Evolutionary conservation across 2,329 filamentous ascomycete genomes (phyloP).

Genomic region (Penicillium sp.): DNA sequence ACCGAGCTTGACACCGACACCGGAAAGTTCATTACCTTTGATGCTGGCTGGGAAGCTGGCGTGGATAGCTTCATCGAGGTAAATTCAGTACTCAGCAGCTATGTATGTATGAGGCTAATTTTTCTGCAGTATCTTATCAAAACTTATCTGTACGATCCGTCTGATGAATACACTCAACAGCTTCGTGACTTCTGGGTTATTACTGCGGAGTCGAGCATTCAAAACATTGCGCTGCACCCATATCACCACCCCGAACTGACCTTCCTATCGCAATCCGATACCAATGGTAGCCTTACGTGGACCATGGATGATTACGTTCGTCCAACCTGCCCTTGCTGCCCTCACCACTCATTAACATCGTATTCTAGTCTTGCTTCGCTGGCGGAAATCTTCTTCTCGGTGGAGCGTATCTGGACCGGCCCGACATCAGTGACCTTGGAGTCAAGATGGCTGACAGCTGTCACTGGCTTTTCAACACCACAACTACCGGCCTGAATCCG

Average conservation of each 20-base stretch:
- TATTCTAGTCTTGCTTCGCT: conserved; percentile 20
- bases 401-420: conserved; percentile 20
- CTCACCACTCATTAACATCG: not conserved
- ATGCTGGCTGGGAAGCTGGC: conserved; percentile 22
- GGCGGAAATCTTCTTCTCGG: conserved; percentile 24
- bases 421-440: conserved; percentile 27
- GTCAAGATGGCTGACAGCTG: conserved; percentile 27
- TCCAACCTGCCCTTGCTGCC: not conserved
- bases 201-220: conserved; percentile 16
- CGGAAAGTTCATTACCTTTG: conserved; percentile 22
- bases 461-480: conserved; percentile 31
- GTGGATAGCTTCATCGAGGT: conserved; percentile 26
- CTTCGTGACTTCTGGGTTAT: conserved; percentile 22
- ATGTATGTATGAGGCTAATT: not conserved
- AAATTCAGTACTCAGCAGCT: not conserved
- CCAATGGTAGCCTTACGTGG: conserved; percentile 20
- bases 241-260: conserved; percentile 20
- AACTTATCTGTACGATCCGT: conserved; percentile 20
- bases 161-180: conserved; percentile 4
- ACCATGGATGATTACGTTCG: conserved; percentile 23
- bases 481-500: conserved; percentile 17
- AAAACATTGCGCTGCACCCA: conserved; percentile 19
- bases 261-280: conserved; percentile 20
- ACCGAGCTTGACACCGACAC: conserved; percentile 21
- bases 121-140: conserved; percentile 22